A percentile compares a stretch with the other conserved stretches of the same genome.
Conservation (phyloP, 768 basidiomycete species). For the Rhodotorula sphaerocarpa region DNA sequence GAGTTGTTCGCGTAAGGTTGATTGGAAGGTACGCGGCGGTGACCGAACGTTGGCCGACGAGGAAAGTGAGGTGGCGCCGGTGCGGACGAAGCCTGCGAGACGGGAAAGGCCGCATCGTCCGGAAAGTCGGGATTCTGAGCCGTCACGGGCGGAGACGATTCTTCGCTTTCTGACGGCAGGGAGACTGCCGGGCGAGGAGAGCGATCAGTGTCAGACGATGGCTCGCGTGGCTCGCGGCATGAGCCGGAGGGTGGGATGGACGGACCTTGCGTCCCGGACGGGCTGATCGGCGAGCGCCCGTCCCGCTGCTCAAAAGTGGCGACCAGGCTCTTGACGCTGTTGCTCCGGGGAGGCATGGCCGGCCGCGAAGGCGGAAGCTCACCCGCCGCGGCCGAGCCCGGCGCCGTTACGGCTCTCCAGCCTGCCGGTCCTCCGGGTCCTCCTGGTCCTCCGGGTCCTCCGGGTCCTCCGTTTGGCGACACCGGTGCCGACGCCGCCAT, state of each 20-base stretch:
- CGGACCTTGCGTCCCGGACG: not conserved
- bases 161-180: slow-evolving; percentile 1
- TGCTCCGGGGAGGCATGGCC: no score
- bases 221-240: not conserved
- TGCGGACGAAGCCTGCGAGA: slow-evolving; percentile 4
- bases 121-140: slow-evolving; percentile 3
- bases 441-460: no score
- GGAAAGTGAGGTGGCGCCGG: slow-evolving; percentile 18
- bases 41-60: slow-evolving; percentile 21
- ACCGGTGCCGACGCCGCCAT: slow-evolving; percentile 16
- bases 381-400: not conserved
- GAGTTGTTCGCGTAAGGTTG: slow-evolving; percentile 8
- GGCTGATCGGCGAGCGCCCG: no score
- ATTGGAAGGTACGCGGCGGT: slow-evolving; percentile 9
- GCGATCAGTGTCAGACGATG: no score
- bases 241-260: not conserved
- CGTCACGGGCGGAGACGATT: not conserved
- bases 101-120: slow-evolving; percentile 21
- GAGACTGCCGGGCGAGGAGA: no score
- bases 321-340: no score
- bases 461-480: not conserved
- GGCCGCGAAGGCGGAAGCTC: no score
- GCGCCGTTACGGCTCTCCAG: slow-evolving; percentile 1
- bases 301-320: no score
- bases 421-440: no score